Evolutionary conservation across 2,329 filamentous ascomycete genomes (phyloP).

Genomic region (Colletotrichum karsti): DNA sequence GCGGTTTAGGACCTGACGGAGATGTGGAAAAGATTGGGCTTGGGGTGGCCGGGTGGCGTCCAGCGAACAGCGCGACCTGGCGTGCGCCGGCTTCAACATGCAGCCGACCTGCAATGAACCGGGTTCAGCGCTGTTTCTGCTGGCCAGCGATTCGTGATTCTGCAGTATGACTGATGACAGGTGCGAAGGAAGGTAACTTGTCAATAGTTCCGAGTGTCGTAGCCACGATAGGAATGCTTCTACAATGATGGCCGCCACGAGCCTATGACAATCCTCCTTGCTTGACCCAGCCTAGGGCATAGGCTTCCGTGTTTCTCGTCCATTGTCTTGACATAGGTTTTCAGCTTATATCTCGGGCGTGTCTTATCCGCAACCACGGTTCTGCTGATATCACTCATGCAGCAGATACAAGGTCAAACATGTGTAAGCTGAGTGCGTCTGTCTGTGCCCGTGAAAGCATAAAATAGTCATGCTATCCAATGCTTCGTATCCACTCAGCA

Average conservation of each 20-base stretch:
- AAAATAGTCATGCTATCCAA: background rate
- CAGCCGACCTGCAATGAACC: background rate
- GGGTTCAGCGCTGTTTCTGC: constrained; percentile 16
- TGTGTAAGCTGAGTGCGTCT: constrained; percentile 2
- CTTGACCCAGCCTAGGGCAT: constrained; percentile 15
- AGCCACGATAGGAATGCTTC: background rate
- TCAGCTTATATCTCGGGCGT: background rate
- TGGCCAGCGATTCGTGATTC: background rate
- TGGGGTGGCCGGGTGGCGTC: background rate
- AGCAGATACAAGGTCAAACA: background rate
- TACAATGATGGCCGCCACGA: constrained; percentile 9
- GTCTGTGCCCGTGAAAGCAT: background rate
- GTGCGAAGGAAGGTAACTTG: background rate
- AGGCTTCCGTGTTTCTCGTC: background rate
- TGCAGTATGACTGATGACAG: background rate
- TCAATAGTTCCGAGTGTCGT: background rate
- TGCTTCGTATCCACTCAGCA: background rate
- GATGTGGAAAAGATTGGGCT: constrained; percentile 13
- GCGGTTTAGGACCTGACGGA: constrained; percentile 14
- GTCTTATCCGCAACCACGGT: constrained; percentile 14
- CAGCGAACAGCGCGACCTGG: background rate
- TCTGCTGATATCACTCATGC: background rate
- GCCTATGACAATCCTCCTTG: constrained; percentile 2
- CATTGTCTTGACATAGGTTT: background rate
- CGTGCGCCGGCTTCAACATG: background rate